Evolutionary conservation across 148 eudicot species (phyloP).

Genomic region (Arbutus unedo): DNA sequence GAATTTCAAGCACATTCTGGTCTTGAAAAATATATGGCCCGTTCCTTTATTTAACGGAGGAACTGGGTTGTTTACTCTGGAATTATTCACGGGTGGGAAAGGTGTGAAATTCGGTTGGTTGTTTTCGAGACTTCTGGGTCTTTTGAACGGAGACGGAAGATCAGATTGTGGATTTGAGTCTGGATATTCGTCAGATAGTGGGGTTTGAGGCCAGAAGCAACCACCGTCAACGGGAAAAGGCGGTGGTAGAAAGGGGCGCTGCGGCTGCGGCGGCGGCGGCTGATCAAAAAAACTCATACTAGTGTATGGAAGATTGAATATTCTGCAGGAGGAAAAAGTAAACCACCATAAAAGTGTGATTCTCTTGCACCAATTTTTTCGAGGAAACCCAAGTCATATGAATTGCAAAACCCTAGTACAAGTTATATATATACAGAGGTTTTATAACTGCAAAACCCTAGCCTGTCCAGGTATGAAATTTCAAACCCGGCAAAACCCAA

Average conservation of each 20-base stretch:
- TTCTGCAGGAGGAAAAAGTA: neutral
- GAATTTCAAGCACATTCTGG: too few species aligned
- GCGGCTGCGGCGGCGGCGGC: constrained; percentile 13
- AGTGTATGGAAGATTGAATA: neutral
- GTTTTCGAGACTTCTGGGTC: constrained; percentile 37
- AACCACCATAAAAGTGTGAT: neutral
- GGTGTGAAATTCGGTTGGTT: constrained; percentile 24
- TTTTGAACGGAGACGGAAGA: constrained; percentile 44
- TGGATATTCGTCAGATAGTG: constrained; percentile 24
- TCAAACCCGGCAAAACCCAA: neutral
- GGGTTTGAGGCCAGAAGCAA: constrained; percentile 46
- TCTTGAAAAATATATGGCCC: constrained; percentile 72
- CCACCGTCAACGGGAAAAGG: constrained; percentile 37
- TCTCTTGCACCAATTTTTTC: neutral
- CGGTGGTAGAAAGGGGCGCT: constrained; percentile 24
- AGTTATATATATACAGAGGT: neutral
- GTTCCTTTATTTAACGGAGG: constrained; percentile 41
- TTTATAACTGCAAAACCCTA: constrained; percentile 1
- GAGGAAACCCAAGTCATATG: neutral
- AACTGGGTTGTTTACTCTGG: constrained; percentile 30
- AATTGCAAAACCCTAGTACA: neutral
- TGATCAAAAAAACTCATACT: constrained; percentile 61
- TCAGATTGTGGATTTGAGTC: constrained; percentile 42
- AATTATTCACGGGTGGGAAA: constrained; percentile 21
- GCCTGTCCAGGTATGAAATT: neutral